Evolutionary conservation across 1,139 yeast genomes (phyloP).

Genomic region (Pneumocystis sp.): DNA sequence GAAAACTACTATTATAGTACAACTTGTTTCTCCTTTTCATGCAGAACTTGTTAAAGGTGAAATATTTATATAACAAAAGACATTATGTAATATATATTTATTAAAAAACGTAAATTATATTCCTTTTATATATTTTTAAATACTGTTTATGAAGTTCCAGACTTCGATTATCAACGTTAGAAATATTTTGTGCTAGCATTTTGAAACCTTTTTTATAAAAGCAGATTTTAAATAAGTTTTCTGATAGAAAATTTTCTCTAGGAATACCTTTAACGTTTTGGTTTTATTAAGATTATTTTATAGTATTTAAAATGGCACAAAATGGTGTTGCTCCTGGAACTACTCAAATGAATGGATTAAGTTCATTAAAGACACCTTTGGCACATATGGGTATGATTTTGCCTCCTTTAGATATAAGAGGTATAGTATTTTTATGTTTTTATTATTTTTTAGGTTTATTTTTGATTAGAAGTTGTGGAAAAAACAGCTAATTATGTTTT

Average conservation of each 20-base stretch:
- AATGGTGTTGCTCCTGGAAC: background rate
- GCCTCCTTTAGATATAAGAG: slow-evolving; percentile 44
- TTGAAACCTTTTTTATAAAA: background rate
- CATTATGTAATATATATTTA: background rate
- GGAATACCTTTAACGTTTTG: background rate
- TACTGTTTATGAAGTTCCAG: background rate
- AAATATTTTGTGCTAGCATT: no score
- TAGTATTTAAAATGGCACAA: background rate
- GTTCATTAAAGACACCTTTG: background rate
- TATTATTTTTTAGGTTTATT: background rate
- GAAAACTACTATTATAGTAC: slow-evolving; percentile 64
- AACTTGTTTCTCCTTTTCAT: slow-evolving; percentile 34
- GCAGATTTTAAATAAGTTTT: background rate
- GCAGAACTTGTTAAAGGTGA: background rate
- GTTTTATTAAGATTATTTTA: background rate
- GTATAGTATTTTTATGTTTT: slow-evolving; percentile 6
- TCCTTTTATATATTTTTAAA: background rate
- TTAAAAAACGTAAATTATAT: background rate
- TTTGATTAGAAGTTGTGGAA: slow-evolving; percentile 35
- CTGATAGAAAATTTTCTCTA: background rate
- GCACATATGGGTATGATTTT: slow-evolving; percentile 26
- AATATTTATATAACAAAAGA: background rate
- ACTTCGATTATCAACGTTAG: no score
- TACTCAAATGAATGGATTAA: background rate
- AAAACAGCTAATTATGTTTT: slow-evolving; percentile 60